These are phyloP conservation scores for Penstemon eatonii DNA, from an alignment of 257 asterid genomes.

Conservation along the genomic window DNA sequence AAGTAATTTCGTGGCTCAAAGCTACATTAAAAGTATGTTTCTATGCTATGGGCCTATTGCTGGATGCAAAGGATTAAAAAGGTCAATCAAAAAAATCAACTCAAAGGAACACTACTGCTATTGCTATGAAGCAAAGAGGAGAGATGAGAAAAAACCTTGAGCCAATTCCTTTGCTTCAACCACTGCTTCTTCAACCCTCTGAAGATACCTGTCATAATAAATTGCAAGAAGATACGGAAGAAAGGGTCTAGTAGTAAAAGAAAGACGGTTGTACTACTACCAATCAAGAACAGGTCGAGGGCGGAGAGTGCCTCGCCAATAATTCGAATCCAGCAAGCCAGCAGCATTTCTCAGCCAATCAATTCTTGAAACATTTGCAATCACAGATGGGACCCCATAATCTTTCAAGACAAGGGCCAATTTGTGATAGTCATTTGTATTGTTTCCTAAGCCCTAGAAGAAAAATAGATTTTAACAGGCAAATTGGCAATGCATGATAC, in stretches of 20 bases:
- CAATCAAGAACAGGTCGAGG: constrained; percentile 97
- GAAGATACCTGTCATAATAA: constrained; percentile 56
- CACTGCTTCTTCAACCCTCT: constrained; percentile 75
- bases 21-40: not conserved
- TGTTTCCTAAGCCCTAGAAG: constrained; percentile 83
- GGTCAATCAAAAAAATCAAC: constrained; percentile 19
- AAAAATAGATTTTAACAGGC: constrained; percentile 3
- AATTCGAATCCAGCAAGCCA: constrained; percentile 78
- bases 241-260: not conserved
- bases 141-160: constrained; percentile 44
- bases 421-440: constrained; percentile 69
- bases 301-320: constrained; percentile 83
- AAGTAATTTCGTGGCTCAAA: not conserved
- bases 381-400: constrained; percentile 71
- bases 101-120: not conserved
- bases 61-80: constrained; percentile 27
- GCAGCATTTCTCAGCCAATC: constrained; percentile 98
- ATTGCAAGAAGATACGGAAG: not conserved
- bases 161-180: constrained; percentile 73
- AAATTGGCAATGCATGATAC: not conserved
- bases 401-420: constrained; percentile 60
- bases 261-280: constrained; percentile 27
- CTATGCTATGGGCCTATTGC: constrained; percentile 14
- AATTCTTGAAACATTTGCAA: constrained; percentile 75
- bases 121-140: not conserved